Percentiles rank a stretch among this genome's conserved stretches.
These are phyloP conservation scores for Zizania palustris DNA, from an alignment of 202 grass and related monocot species.

Conservation along the genomic window DNA sequence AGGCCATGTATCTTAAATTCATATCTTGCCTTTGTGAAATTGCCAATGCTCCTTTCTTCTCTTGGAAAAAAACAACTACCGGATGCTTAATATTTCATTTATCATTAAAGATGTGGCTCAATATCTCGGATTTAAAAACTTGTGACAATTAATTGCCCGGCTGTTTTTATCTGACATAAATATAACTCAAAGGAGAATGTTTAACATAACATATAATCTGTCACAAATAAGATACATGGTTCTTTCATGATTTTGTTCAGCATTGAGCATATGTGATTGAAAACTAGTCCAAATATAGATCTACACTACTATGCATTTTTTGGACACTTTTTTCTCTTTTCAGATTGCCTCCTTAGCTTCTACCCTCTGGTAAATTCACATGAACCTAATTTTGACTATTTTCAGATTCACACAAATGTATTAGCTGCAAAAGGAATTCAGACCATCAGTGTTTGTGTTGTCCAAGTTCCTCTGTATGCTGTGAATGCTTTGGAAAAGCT, in stretches of 20 bases:
- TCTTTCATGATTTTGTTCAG: neutral
- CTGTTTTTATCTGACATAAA: neutral
- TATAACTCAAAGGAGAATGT: neutral
- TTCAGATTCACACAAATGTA: slow-evolving; percentile 75
- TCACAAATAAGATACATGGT: neutral
- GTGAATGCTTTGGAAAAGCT: slow-evolving; percentile 55
- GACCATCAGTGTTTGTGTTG: slow-evolving; percentile 74
- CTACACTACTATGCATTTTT: neutral
- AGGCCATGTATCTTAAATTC: neutral
- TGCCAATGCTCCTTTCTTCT: neutral
- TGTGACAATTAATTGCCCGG: neutral
- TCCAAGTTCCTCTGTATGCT: slow-evolving; percentile 69
- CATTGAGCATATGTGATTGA: slow-evolving; percentile 13
- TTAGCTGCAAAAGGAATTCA: slow-evolving; percentile 57
- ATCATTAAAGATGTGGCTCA: neutral
- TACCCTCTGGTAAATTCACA: slow-evolving; percentile 29
- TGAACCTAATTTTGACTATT: slow-evolving; percentile 28
- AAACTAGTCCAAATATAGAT: neutral
- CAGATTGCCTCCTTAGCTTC: slow-evolving; percentile 26
- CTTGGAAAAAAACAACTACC: neutral
- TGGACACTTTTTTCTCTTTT: slow-evolving; percentile 21
- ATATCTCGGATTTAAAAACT: slow-evolving; percentile 5
- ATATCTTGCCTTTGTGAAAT: neutral
- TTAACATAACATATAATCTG: neutral
- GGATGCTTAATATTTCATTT: slow-evolving; percentile 18